Percentiles rank a stretch among this genome's conserved stretches.
Conservation (phyloP, 352 stramenopile genomes). For the Phytophthora europaea region DNA sequence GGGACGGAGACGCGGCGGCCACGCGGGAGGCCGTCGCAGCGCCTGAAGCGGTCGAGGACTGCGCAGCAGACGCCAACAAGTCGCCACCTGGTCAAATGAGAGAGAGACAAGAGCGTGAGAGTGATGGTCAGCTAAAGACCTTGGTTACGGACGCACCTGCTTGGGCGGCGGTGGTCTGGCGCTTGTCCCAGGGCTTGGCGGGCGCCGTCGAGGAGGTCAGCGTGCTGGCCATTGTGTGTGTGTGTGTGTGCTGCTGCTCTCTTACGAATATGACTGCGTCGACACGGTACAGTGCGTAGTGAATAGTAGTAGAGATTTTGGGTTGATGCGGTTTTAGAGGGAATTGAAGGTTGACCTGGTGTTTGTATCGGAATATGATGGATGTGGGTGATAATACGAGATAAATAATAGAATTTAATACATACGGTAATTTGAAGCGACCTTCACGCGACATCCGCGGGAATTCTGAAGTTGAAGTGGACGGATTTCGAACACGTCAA, state of each 20-base stretch:
- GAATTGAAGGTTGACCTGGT: background rate
- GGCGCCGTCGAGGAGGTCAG: conserved; percentile 37
- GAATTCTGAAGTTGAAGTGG: conserved; percentile 6
- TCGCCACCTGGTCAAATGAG: conserved; percentile 13
- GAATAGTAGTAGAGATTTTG: background rate
- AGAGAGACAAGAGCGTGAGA: background rate
- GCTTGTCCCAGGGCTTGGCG: conserved; percentile 68
- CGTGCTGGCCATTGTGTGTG: conserved; percentile 36
- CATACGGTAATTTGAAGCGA: background rate
- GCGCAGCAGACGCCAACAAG: conserved; percentile 22
- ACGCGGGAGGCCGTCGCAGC: background rate
- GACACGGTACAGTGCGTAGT: background rate
- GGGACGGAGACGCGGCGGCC: conserved; percentile 6
- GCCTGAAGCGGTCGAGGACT: conserved; percentile 24
- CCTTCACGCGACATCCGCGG: background rate
- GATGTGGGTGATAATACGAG: background rate
- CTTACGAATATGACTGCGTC: background rate
- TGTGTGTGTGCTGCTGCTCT: background rate
- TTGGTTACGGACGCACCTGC: conserved; percentile 22
- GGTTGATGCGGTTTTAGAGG: background rate
- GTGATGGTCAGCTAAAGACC: conserved; percentile 2
- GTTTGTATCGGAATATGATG: background rate
- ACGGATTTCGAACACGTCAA: background rate
- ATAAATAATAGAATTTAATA: background rate
- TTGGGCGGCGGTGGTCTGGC: conserved; percentile 27